These are phyloP conservation scores for Mortierella sp. DNA, from an alignment of 371 early-diverging fungal species.

Conservation along the genomic window DNA sequence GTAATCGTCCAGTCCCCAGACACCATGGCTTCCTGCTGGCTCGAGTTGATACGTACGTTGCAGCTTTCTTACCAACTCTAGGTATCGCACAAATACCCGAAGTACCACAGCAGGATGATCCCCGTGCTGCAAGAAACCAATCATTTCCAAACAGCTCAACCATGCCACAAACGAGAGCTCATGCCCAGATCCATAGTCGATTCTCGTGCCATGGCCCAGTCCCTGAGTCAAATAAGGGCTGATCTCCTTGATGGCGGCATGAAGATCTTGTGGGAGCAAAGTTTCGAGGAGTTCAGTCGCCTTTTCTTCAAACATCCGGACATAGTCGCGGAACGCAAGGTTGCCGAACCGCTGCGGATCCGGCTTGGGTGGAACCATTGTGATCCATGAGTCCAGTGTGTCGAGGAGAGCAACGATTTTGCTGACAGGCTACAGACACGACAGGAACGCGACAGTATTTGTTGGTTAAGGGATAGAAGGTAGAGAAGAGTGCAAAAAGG, in stretches of 20 bases:
- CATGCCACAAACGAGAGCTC: constrained; percentile 97
- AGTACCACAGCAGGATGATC: constrained; percentile 82
- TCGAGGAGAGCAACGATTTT: constrained; percentile 71
- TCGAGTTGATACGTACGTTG: constrained; percentile 94
- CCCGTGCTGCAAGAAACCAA: constrained; percentile 63
- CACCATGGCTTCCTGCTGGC: constrained; percentile 99
- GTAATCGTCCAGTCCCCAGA: constrained; percentile 99
- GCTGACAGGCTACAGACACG: constrained; percentile 57
- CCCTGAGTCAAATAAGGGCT: constrained; percentile 79
- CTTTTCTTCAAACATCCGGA: constrained; percentile 60
- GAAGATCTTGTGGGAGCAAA: constrained; percentile 54
- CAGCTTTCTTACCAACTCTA: constrained; percentile 83
- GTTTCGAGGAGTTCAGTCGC: constrained; percentile 46
- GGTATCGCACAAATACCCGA: constrained; percentile 86
- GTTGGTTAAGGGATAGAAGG: neutral
- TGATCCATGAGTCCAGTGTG: constrained; percentile 76
- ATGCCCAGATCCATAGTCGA: constrained; percentile 99
- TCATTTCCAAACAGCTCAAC: constrained; percentile 78
- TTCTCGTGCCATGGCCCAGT: constrained; percentile 94
- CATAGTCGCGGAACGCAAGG: constrained; percentile 79
- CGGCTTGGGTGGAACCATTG: constrained; percentile 76
- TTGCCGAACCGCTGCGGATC: constrained; percentile 84
- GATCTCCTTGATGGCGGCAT: constrained; percentile 74
- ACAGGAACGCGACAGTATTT: neutral
- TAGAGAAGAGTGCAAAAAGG: neutral